Percentiles rank a stretch among this genome's conserved stretches.
Evolutionary conservation across 805 yeast genomes (phyloP).

Genomic region (Candida germanica): DNA sequence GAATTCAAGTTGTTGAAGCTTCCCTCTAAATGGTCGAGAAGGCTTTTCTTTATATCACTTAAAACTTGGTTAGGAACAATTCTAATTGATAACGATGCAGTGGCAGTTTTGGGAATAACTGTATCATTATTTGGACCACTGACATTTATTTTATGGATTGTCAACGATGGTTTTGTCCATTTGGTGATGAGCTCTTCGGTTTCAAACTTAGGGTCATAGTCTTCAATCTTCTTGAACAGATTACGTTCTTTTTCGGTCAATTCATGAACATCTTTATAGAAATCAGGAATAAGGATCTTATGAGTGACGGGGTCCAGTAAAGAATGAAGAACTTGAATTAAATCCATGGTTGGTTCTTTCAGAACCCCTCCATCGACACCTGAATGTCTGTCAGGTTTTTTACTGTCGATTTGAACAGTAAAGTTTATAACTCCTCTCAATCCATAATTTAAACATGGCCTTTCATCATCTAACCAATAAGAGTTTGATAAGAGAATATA

Average conservation of each 20-base stretch:
- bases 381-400: conserved; percentile 85
- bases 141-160: conserved; percentile 78
- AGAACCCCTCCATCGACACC: conserved; percentile 95
- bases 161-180: conserved; percentile 89
- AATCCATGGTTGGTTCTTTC: conserved; percentile 85
- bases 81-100: conserved; percentile 75
- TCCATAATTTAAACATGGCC: conserved; percentile 93
- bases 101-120: conserved; percentile 80
- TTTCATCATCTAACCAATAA: conserved; percentile 86
- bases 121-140: conserved; percentile 91
- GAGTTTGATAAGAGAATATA: conserved; percentile 90
- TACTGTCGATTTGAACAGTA: conserved; percentile 65
- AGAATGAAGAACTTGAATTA: conserved; percentile 67
- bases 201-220: conserved; percentile 29
- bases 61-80: conserved; percentile 87
- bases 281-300: conserved; percentile 60
- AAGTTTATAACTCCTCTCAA: conserved; percentile 87
- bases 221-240: conserved; percentile 58
- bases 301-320: conserved; percentile 47
- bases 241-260: conserved; percentile 55
- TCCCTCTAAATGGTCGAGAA: conserved; percentile 44
- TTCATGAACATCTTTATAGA: conserved; percentile 64
- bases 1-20: conserved; percentile 52
- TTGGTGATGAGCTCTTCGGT: conserved; percentile 59
- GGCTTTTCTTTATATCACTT: conserved; percentile 48